Conservation (phyloP, 1,139 yeast species). For the Sugiyamaella novakii region DNA sequence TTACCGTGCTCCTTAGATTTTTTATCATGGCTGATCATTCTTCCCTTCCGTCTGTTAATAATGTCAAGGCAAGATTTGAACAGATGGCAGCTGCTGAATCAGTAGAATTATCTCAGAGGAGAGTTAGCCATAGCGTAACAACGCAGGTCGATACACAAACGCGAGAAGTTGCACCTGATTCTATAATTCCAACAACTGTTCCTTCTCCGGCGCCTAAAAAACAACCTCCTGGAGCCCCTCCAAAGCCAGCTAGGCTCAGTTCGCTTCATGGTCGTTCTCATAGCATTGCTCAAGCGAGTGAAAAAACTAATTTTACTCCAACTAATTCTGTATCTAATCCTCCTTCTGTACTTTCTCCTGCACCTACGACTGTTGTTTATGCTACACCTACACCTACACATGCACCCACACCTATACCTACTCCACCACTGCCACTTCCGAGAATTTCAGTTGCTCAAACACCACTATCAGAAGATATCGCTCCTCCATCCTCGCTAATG, state of each 20-base stretch:
- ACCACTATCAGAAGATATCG: background rate
- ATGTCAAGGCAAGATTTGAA: slow-evolving; percentile 35
- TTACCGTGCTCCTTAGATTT: too few species aligned
- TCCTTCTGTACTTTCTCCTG: slow-evolving; percentile 4
- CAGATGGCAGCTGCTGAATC: slow-evolving; percentile 27
- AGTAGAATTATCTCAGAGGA: background rate
- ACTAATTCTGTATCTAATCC: background rate
- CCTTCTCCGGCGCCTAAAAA: slow-evolving; percentile 9
- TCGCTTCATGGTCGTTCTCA: slow-evolving; percentile 7
- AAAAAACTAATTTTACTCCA: background rate
- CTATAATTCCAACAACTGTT: background rate
- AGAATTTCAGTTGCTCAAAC: slow-evolving; percentile 1
- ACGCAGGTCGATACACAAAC: slow-evolving; percentile 5
- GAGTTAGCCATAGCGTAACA: slow-evolving; percentile 12
- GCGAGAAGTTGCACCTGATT: slow-evolving; percentile 14
- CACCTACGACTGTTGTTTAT: background rate
- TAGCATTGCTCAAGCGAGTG: slow-evolving; percentile 12
- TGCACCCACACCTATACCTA: background rate
- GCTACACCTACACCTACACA: background rate
- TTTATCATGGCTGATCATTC: slow-evolving; percentile 31
- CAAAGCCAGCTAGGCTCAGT: slow-evolving; percentile 24
- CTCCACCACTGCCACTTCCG: slow-evolving; percentile 5
- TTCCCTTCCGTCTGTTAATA: slow-evolving; percentile 35
- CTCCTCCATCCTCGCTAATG: slow-evolving; percentile 11
- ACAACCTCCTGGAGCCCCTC: slow-evolving; percentile 23